Percentiles rank a stretch among this genome's conserved stretches.
phyloP scores from a whole-genome alignment of 1,139 yeast genomes.

The Lodderomyces parapsilosis region DNA sequence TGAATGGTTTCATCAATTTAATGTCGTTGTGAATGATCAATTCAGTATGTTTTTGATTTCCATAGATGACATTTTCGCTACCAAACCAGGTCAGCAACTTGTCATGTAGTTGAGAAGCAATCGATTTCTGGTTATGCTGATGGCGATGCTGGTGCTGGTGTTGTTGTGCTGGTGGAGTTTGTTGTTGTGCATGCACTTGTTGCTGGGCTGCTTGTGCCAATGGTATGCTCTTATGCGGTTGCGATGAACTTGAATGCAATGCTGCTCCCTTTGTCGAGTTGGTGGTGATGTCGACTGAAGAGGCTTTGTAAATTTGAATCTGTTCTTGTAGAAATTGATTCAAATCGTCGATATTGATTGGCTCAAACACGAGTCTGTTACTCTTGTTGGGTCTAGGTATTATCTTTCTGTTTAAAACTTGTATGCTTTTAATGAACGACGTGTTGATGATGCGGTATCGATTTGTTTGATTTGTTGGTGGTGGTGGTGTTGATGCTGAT shows the following conservation, averaged over 20 bases:
- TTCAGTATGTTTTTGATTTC: slow-evolving; percentile 16
- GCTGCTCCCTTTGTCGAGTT: neutral
- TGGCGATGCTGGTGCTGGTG: slow-evolving; percentile 3
- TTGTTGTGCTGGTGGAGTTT: neutral
- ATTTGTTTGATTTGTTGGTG: slow-evolving; percentile 11
- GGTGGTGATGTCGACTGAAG: neutral
- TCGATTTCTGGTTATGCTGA: neutral
- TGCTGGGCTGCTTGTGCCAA: neutral
- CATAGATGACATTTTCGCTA: slow-evolving; percentile 24
- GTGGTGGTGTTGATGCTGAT: neutral
- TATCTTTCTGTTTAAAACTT: slow-evolving; percentile 28
- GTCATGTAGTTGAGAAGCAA: slow-evolving; percentile 16
- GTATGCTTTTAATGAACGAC: slow-evolving; percentile 55
- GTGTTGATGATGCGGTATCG: slow-evolving; percentile 57
- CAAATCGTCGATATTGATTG: slow-evolving; percentile 18
- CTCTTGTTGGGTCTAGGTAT: slow-evolving; percentile 2
- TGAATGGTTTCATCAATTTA: slow-evolving; percentile 28
- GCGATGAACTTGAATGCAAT: neutral
- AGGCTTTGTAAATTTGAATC: slow-evolving; percentile 12
- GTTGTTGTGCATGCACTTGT: slow-evolving; percentile 2
- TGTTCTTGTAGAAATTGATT: slow-evolving; percentile 17
- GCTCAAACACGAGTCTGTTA: slow-evolving; percentile 7
- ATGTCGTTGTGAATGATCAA: slow-evolving; percentile 27
- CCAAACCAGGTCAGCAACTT: slow-evolving; percentile 23
- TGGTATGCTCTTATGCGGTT: neutral